Evolutionary conservation across 768 basidiomycete genomes (phyloP).

Genomic region (Russula griseocarnosa): DNA sequence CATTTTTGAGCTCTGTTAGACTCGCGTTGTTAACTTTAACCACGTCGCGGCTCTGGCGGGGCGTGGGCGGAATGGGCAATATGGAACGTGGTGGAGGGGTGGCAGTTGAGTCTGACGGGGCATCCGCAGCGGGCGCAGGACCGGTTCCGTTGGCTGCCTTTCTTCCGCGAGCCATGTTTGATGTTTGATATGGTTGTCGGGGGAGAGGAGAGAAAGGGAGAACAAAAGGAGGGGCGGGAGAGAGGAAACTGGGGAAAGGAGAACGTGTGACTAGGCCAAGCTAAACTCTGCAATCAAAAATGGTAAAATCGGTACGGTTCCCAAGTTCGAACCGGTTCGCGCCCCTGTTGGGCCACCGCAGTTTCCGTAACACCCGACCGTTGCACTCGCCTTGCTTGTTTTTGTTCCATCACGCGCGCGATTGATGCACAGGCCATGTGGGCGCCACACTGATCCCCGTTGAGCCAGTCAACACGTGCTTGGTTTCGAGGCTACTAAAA

Average conservation of each 20-base stretch:
- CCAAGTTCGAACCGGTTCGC: conserved; percentile 23
- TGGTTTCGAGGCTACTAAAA: no score
- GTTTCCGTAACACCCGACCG: no score
- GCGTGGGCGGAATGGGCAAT: conserved; percentile 29
- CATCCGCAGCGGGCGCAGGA: conserved; percentile 1
- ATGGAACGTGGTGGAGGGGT: conserved; percentile 20
- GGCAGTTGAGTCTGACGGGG: conserved; percentile 19
- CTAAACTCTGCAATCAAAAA: neutral
- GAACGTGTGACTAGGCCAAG: neutral
- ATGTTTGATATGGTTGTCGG: neutral
- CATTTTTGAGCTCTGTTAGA: conserved; percentile 48
- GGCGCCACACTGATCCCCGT: no score
- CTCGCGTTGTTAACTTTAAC: conserved; percentile 53
- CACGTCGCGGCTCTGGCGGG: conserved; percentile 34
- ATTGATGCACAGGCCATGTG: no score
- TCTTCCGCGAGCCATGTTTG: conserved; percentile 25
- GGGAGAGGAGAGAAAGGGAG: neutral
- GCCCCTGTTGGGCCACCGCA: neutral
- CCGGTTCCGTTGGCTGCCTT: conserved; percentile 26
- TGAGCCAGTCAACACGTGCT: no score
- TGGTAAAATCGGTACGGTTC: neutral
- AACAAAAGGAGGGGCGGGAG: conserved; percentile 1
- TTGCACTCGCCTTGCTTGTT: neutral
- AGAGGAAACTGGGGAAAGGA: neutral
- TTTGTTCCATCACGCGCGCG: no score